A percentile compares a stretch with the other conserved stretches of the same genome.
Conservation (phyloP, 177 flowering plant genomes). For the Vitis hybrid region DNA sequence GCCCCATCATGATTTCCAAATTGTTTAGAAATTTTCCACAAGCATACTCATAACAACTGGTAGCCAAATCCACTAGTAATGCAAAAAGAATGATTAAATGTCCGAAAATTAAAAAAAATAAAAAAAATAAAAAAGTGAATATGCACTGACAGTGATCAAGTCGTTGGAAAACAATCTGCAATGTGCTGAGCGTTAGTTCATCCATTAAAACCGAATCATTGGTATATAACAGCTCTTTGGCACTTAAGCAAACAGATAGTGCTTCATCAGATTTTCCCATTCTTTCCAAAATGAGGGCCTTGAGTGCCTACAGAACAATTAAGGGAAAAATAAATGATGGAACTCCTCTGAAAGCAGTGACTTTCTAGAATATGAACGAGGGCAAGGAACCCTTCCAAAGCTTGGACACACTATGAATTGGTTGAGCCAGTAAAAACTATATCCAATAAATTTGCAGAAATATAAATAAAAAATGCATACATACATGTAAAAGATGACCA, state of each 20-base stretch:
- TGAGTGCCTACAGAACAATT: conserved; percentile 57
- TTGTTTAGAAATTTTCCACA: conserved; percentile 72
- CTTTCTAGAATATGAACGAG: no score
- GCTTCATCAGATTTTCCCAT: conserved; percentile 92
- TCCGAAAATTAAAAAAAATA: background rate
- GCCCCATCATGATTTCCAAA: conserved; percentile 88
- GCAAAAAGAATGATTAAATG: conserved; percentile 4
- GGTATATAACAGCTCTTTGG: conserved; percentile 62
- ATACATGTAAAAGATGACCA: no score
- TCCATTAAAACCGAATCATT: conserved; percentile 55
- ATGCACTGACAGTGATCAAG: conserved; percentile 75
- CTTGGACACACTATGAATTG: no score
- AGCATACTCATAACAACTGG: conserved; percentile 85
- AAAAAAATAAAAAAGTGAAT: background rate
- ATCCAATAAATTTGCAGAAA: no score
- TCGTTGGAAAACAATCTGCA: conserved; percentile 89
- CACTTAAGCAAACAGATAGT: conserved; percentile 56
- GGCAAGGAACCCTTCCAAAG: no score
- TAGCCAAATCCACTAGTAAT: conserved; percentile 83
- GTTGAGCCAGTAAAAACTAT: no score
- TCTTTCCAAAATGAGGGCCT: conserved; percentile 83
- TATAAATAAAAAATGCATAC: no score
- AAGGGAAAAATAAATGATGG: background rate
- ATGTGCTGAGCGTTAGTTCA: conserved; percentile 85
- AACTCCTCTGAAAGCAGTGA: background rate